These are phyloP conservation scores for Aspergillus intermedius DNA, from an alignment of 2,329 filamentous ascomycete species.

Conservation along the genomic window DNA sequence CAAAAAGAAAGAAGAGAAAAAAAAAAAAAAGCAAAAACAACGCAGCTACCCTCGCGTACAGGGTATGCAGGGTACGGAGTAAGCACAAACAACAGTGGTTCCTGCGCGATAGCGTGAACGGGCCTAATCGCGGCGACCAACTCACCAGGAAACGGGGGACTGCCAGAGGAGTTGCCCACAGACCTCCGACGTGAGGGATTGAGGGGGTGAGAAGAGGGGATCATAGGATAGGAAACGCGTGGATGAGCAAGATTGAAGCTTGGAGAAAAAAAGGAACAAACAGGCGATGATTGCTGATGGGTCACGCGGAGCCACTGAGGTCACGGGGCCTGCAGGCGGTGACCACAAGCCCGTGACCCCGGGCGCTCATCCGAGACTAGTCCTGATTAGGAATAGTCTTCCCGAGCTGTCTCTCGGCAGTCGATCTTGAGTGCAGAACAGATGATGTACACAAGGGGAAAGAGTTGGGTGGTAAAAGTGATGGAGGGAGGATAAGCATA, in stretches of 20 bases:
- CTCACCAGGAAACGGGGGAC: constrained; percentile 34
- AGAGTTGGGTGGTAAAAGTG: constrained; percentile 1
- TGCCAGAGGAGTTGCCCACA: constrained; percentile 25
- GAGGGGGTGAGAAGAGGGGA: constrained; percentile 25
- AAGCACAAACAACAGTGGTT: no score
- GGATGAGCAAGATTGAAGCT: not conserved
- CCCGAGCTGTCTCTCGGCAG: constrained; percentile 24
- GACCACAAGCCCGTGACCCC: constrained; percentile 30
- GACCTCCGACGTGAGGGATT: constrained; percentile 30
- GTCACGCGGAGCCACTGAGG: not conserved
- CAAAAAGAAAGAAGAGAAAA: not conserved
- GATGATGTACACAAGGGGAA: constrained; percentile 7
- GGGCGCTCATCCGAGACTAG: constrained; percentile 26
- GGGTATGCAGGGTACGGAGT: no score
- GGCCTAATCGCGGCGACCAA: constrained; percentile 9
- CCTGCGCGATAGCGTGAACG: not conserved
- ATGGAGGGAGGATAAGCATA: not conserved
- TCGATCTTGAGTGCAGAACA: constrained; percentile 19
- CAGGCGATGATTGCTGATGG: not conserved
- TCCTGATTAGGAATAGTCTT: constrained; percentile 28
- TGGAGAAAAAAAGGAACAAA: constrained; percentile 4
- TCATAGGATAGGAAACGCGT: constrained; percentile 19
- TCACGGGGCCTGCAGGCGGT: constrained; percentile 1
- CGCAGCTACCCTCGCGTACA: no score
- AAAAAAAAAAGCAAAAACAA: not conserved